Evolutionary conservation across 1,284 basidiomycete species (phyloP).

Genomic region (Microbotryum silenes-acaulis): DNA sequence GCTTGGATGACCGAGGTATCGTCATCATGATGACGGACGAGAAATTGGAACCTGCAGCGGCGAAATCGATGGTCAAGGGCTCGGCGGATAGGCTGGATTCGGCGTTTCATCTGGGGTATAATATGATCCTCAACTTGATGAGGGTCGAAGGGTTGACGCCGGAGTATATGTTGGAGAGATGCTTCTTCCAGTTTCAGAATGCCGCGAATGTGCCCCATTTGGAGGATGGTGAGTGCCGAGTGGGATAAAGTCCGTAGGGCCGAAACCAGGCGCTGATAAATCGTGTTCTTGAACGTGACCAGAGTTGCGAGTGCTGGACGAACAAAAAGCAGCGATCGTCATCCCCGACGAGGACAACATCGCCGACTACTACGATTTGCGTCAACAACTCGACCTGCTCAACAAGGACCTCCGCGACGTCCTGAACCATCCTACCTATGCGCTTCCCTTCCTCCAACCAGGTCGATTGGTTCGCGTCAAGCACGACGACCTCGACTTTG

Average conservation of each 20-base stretch:
- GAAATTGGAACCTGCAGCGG: slow-evolving; percentile 84
- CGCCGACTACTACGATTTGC: slow-evolving; percentile 81
- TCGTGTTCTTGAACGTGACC: not conserved
- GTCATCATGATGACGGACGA: slow-evolving; percentile 99
- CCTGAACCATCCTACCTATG: slow-evolving; percentile 88
- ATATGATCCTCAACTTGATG: slow-evolving; percentile 98
- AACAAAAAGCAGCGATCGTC: slow-evolving; percentile 55
- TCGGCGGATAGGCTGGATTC: slow-evolving; percentile 95
- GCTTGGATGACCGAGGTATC: slow-evolving; percentile 95
- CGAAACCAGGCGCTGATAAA: not conserved
- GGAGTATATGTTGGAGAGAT: slow-evolving; percentile 95
- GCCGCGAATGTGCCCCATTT: slow-evolving; percentile 77
- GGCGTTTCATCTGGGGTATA: slow-evolving; percentile 97
- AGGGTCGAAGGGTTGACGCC: slow-evolving; percentile 97
- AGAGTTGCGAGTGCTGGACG: slow-evolving; percentile 74
- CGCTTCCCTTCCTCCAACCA: slow-evolving; percentile 83
- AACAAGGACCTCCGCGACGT: slow-evolving; percentile 77
- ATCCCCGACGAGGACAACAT: slow-evolving; percentile 79
- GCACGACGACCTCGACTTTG: slow-evolving; percentile 81
- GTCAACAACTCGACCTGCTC: slow-evolving; percentile 85
- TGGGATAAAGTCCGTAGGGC: not conserved
- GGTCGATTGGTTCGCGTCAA: slow-evolving; percentile 86
- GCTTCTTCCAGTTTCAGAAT: slow-evolving; percentile 98
- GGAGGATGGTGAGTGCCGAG: slow-evolving; percentile 61
- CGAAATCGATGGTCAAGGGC: slow-evolving; percentile 97